A percentile compares a stretch with the other conserved stretches of the same genome.
Conservation (phyloP, 169 alveolate species). For the Blepharisma undulans region DNA sequence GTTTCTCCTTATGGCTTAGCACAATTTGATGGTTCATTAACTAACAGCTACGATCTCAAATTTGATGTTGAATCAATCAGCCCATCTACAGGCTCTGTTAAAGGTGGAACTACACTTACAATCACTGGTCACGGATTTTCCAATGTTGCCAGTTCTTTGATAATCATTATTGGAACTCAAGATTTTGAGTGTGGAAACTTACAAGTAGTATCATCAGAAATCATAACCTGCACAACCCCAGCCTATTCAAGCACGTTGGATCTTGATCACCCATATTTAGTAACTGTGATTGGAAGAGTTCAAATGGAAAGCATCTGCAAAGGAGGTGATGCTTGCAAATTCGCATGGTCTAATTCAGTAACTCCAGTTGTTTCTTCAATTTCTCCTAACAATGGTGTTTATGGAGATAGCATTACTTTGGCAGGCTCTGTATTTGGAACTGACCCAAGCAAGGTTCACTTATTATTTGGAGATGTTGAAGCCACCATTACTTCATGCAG, state of each 20-base stretch:
- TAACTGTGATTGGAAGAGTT: constrained; percentile 14
- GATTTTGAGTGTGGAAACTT: not conserved
- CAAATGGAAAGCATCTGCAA: not conserved
- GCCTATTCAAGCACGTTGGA: not conserved
- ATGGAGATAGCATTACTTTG: not conserved
- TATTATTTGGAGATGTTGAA: not conserved
- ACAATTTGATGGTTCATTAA: not conserved
- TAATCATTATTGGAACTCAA: not conserved
- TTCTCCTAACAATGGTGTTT: not conserved
- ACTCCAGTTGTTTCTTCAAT: not conserved
- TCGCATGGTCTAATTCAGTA: not conserved
- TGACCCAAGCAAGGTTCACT: not conserved
- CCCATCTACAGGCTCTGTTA: constrained; percentile 22
- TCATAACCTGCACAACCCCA: not conserved
- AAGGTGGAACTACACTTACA: constrained; percentile 24
- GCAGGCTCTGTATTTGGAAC: not conserved
- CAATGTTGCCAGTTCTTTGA: not conserved
- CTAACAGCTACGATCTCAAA: not conserved
- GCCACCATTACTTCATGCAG: not conserved
- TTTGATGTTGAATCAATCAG: not conserved
- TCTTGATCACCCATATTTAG: not conserved
- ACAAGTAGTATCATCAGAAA: not conserved
- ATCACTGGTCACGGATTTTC: constrained; percentile 35
- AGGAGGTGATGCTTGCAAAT: constrained; percentile 1
- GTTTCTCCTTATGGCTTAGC: constrained; percentile 1